Evolutionary conservation across 768 basidiomycete species (phyloP), one percentile per base, ranked within the genome.

Genomic region (Russula vinacea): DNA sequence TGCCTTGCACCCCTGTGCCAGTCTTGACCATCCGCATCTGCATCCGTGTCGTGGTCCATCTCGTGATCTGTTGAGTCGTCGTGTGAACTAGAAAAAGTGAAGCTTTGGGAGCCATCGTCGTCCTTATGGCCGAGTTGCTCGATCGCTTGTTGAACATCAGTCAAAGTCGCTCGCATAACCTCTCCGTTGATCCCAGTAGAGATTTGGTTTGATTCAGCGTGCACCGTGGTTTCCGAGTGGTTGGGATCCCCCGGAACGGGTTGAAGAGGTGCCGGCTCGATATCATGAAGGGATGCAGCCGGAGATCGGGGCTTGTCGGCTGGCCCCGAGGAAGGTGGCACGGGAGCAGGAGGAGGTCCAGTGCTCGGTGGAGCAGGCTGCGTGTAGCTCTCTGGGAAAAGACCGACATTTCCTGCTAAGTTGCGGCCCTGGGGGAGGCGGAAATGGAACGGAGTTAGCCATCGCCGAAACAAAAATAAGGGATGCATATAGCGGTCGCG

Each of bases 311-410:
- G 5, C 16, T 17, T 37, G 19, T 61, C 49, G 49, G 49, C 24
- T 17, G 33, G 53, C 6, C 4, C 55, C 11, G 58, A 40, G 10
- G 57, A 39, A 29, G 58, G 14, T 0, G 50, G 24, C 3, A 39
- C 32, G 55, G 49, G 47, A 33, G 66, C 62, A 1, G 66, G 53
- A 49, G 60, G 24, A 11, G 35, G 70, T 33, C 49, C 55, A 35
- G 62, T 62, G 26, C 49, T 52, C 17, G 73, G 67, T 24, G 72
- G 64, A 0, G 77, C 64, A 14, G 75, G 66, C 16, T 71, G 71
- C 0, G 95, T 96, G 71, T 98, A 98, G 66, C 84, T 87, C 70
- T 89, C 82, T 2, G 97, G 97, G 71, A 99, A 98, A 13, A 99
- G 78, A 3, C 97, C 97, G n/a, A 83, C 76, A 73, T 87, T 87